Evolutionary conservation across 495 filamentous ascomycete genomes (phyloP).

Genomic region (Podospora appendiculata): DNA sequence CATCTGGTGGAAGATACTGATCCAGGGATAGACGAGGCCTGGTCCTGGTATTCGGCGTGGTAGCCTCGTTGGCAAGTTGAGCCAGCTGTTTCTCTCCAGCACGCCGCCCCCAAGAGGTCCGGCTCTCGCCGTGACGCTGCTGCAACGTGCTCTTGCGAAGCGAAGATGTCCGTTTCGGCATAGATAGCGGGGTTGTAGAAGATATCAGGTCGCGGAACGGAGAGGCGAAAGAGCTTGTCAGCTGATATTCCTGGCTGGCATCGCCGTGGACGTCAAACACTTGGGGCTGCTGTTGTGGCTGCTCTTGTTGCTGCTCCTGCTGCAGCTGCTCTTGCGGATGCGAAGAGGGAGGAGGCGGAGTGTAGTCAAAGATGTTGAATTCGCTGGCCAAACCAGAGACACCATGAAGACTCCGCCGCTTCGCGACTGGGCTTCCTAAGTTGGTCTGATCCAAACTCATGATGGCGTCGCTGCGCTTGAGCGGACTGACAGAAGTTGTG

Average conservation of each 20-base stretch:
- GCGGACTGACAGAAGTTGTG: slow-evolving; percentile 65
- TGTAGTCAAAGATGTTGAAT: slow-evolving; percentile 63
- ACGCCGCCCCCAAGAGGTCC: slow-evolving; percentile 48
- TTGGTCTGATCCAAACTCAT: slow-evolving; percentile 76
- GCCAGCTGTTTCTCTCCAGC: slow-evolving; percentile 37
- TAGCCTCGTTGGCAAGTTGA: slow-evolving; percentile 36
- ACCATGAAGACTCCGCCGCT: slow-evolving; percentile 76
- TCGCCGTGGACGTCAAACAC: slow-evolving; percentile 40
- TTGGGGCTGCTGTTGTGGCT: slow-evolving; percentile 6
- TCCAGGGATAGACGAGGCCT: slow-evolving; percentile 73
- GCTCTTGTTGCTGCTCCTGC: slow-evolving; percentile 18
- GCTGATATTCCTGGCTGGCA: slow-evolving; percentile 33
- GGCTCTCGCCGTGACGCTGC: slow-evolving; percentile 60
- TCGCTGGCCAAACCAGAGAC: slow-evolving; percentile 44
- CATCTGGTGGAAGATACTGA: slow-evolving; percentile 52
- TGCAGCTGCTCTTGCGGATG: background rate
- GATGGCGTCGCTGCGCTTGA: slow-evolving; percentile 85
- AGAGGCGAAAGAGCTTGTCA: slow-evolving; percentile 20
- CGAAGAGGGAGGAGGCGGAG: slow-evolving; percentile 26
- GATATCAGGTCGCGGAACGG: slow-evolving; percentile 22
- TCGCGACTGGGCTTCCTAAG: slow-evolving; percentile 76
- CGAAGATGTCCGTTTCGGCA: slow-evolving; percentile 55
- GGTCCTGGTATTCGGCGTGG: slow-evolving; percentile 40
- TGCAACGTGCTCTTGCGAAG: slow-evolving; percentile 81
- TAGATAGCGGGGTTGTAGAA: slow-evolving; percentile 18